These are phyloP conservation scores for Protostelium mycophagum DNA, from an alignment of 78 protist genomes.

Conservation along the genomic window DNA sequence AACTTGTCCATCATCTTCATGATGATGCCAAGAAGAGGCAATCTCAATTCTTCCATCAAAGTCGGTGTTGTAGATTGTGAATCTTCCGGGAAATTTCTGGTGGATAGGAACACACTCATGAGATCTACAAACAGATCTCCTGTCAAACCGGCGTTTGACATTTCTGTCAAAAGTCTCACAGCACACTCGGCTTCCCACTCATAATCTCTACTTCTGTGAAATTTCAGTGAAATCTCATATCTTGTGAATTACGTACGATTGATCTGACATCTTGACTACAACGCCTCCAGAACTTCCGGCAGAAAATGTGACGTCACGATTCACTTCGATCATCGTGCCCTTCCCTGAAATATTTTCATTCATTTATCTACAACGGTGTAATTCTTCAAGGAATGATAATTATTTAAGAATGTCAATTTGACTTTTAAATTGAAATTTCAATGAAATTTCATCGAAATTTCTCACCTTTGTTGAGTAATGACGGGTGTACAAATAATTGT, in stretches of 20 bases:
- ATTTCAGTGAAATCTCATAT: too few relatives aligned
- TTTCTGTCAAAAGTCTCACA: conserved; percentile 23
- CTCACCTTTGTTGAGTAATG: neutral
- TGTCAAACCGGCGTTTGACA: conserved; percentile 34
- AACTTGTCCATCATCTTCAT: conserved; percentile 39
- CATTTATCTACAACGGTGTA: too few relatives aligned
- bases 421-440: too few relatives aligned
- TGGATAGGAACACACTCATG: conserved; percentile 30
- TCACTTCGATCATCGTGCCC: neutral
- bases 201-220: conserved; percentile 28
- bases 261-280: too few relatives aligned
- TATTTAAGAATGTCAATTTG: too few relatives aligned
- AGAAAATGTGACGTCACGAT: neutral
- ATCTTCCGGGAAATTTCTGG: neutral
- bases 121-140: conserved; percentile 56
- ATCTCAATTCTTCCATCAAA: neutral
- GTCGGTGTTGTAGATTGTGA: too few relatives aligned
- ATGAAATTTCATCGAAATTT: neutral
- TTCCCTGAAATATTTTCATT: neutral
- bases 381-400: too few relatives aligned
- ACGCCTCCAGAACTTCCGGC: neutral
- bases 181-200: conserved; percentile 60
- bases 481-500: neutral
- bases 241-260: too few relatives aligned
- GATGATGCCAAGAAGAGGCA: conserved; percentile 16